phyloP scores from a whole-genome alignment of 2,329 filamentous ascomycete species.

The Sporothrix humicola region DNA sequence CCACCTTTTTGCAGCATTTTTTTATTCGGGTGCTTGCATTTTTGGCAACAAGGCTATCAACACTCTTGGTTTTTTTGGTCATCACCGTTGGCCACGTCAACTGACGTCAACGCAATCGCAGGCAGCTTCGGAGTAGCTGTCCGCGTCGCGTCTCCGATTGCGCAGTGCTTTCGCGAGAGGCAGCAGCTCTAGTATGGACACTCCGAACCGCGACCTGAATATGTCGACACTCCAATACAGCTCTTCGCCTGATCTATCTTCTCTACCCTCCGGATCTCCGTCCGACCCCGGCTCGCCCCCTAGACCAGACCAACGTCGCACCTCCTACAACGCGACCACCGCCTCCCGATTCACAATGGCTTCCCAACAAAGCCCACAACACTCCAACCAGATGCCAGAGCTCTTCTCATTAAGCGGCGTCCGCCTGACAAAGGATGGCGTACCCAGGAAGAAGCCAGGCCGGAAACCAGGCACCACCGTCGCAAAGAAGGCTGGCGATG shows the following conservation, averaged over 20 bases:
- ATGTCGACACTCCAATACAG: conserved; percentile 50
- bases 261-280: conserved; percentile 57
- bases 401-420: conserved; percentile 49
- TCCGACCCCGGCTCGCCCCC: conserved; percentile 57
- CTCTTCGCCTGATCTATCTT: conserved; percentile 58
- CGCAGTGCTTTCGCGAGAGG: conserved; percentile 4
- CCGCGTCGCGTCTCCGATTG: conserved; percentile 6
- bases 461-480: conserved; percentile 63
- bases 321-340: conserved; percentile 53
- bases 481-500: conserved; percentile 39
- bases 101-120: not conserved
- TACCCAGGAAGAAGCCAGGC: conserved; percentile 68
- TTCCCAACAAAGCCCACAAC: conserved; percentile 43
- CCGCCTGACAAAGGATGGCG: conserved; percentile 61
- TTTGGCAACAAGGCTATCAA: not conserved
- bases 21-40: conserved; percentile 10
- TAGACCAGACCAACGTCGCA: conserved; percentile 44
- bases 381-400: conserved; percentile 1
- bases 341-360: conserved; percentile 45
- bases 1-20: not conserved
- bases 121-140: conserved; percentile 4
- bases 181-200: conserved; percentile 32
- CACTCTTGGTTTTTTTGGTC: not conserved
- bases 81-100: not conserved
- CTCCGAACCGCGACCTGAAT: conserved; percentile 41